Base-by-base conservation (phyloP, 306 rosid species). In the Castanopsis chinensis region DNA sequence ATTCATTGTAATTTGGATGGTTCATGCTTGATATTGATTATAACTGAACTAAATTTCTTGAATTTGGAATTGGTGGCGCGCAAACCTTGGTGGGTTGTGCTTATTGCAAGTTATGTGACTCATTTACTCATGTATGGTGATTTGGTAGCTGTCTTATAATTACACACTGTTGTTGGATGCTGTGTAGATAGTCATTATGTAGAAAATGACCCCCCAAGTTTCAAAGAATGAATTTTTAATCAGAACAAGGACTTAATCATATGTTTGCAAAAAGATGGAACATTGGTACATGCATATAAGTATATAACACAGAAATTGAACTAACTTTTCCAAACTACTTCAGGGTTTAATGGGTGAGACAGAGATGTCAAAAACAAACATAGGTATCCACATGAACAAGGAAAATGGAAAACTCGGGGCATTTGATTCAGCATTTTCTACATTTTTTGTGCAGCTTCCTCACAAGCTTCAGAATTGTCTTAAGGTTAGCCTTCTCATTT, bases 361-460 rank as follows among this genome's bases (percentile, higher is more conserved):
- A 17, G 90, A 86, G 79, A 78, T 68, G 83, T 72, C 75, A 32
- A 84, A 74, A 60, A 79, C 76, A 73, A 82, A 88, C 79, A 37
- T 78, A 81, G 80, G 77, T 59, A 79, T 76, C 64, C 58, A 56
- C 61, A 89, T 83, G 83, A 88, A 82, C 68, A 82, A 80, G 80
- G 85, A 81, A 64, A 76, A 73, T 73, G 79, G 88, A 73, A 84
- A 56, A 57, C 79, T 75, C 72, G 85, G 78, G 85, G 71, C 79
- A 43, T 74, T 88, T 71, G 70, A 88, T 80, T 82, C 85, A 53
- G 88, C 82, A 49, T 75, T 91, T 83, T 87, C 92, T 55, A 80
- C 88, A 23, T 85, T 89, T 80, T 82, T 91, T 79, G 90, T 78
- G 80, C 94, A 90, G 82, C 85, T 94, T 12, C 93, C 97, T 69